Base-by-base conservation (phyloP, 768 basidiomycete species). In the Stropharia rugosoannulata region DNA sequence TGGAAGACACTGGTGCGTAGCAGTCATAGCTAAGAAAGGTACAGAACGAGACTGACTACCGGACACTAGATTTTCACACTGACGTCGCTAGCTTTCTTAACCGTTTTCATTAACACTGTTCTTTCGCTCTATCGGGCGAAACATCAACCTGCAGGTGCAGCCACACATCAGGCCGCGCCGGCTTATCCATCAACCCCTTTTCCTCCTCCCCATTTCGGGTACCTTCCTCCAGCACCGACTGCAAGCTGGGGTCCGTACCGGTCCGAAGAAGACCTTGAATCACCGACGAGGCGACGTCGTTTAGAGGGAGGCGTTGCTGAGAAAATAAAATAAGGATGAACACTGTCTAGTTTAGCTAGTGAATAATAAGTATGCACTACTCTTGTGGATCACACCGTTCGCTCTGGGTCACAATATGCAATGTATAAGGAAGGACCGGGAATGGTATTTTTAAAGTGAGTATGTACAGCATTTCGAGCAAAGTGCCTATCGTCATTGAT, bases 1-100 rank as follows among this genome's bases (percentile, higher is more conserved):
- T 98, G 95, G 93, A 97, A 95, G 75, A 95, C 95, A 11, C 74
- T 98, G 70, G 96, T 93, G 59, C 71, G 90, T 73, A 47, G 46
- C 49, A 45, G 38, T 52, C 19, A 56, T 51, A 41, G 29, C 22
- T 25, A 47, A 50, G 57, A 15, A 51, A 51, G 51, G 50, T 49
- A 32, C 48, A 50, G 43, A 49, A 40, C 35, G 46, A 44, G 51
- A 43, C 59, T 60, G 46, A 61, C 53, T 59, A 49, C 35, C 54
- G 52, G 15, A 18, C 18, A 46, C 16, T 57, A 92, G 90, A 76
- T 78, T 22, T 92, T 92, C 73, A 83, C 86, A 25, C 68, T 93
- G 71, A 84, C 86, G 57, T 90, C 90, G 54, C 72, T 91, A 54
- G 78, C 85, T 32, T 91, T 91, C 68, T 64, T 90, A 63, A 92